Conservation (phyloP, 306 rosid species). For the Calophaca sinica region DNA sequence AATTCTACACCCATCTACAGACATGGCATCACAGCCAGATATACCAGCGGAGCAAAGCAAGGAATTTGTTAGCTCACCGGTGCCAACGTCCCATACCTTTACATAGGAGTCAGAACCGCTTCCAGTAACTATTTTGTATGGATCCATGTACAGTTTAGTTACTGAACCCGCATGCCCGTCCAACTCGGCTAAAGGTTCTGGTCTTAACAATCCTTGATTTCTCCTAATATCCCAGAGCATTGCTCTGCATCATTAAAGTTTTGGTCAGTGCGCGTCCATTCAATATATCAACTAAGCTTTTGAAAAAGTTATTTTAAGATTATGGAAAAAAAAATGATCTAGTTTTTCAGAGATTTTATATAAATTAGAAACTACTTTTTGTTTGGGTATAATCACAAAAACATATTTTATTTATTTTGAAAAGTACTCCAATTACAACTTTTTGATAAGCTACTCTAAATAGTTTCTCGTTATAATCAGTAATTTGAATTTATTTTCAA, state of each 20-base stretch:
- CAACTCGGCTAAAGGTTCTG: slow-evolving; percentile 68
- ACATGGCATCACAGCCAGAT: slow-evolving; percentile 61
- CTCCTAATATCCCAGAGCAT: slow-evolving; percentile 86
- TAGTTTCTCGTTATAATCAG: too few relatives aligned
- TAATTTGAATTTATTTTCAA: too few relatives aligned
- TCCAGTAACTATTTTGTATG: slow-evolving; percentile 77
- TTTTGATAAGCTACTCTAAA: too few relatives aligned
- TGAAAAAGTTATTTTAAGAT: too few relatives aligned
- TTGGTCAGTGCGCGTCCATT: slow-evolving; percentile 21
- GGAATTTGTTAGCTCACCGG: slow-evolving; percentile 63
- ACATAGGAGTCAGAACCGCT: slow-evolving; percentile 47
- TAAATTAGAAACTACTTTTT: too few relatives aligned
- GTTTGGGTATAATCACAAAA: too few relatives aligned
- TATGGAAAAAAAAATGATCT: too few relatives aligned
- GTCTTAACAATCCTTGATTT: slow-evolving; percentile 52
- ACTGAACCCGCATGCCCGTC: slow-evolving; percentile 72
- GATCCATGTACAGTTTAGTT: slow-evolving; percentile 68
- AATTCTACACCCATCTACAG: slow-evolving; percentile 67
- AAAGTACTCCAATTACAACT: too few relatives aligned
- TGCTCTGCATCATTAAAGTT: slow-evolving; percentile 64
- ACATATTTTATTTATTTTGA: too few relatives aligned
- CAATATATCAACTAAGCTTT: background rate
- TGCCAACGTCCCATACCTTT: slow-evolving; percentile 68
- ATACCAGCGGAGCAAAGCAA: slow-evolving; percentile 36
- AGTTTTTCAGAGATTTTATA: too few relatives aligned